Base-by-base conservation (phyloP, 1,284 basidiomycete species). In the Farysia itapuensis region DNA sequence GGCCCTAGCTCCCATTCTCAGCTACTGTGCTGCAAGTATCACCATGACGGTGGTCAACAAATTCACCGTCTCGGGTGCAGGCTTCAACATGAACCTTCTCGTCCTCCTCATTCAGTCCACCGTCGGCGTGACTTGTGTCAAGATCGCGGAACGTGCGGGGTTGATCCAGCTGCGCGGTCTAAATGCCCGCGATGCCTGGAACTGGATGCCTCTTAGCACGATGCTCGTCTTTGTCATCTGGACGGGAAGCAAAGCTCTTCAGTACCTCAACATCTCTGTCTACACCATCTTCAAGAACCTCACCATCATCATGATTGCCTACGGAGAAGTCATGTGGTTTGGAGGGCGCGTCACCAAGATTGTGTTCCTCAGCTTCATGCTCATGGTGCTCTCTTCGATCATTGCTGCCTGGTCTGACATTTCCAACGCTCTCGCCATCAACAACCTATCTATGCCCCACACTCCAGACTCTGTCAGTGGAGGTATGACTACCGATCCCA, bases 1-100 rank as follows among this genome's bases (percentile, higher is more conserved):
- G 25, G 65, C 77, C 84, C 85, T 86, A 25, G 81, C 87, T 8
- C 86, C 93, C 23, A 88, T 97, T 59, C 58, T 88, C 49, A 89
- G 87, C 72, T 98, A 98, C 79, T 99, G 95, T 76, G 67, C 87
- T 21, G 90, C 94, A 3, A 93, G 90, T 30, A 96, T 99, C 70
- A 81, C 92, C 45, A 99, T 99, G 95, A 99, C 95, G 0, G 84
- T 98, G 35, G 85, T 96, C 54, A 97, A 97, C 82, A 97, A 98
- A 90, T 97, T 87, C 72, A 90, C 97, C 51, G 93, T 98, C 8
- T 97, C 94, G 5, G 95, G 95, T 4, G 81, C 82, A 26, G 79
- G 89, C 67, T 99, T 99, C 79, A 89, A 89, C 65, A 97, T 98
- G 94, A 98, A 90, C 66, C 95, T 97, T 72, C 81, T 97, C 26